phyloP scores from a whole-genome alignment of 108 stramenopile genomes.

The Conticribra guillardii region DNA sequence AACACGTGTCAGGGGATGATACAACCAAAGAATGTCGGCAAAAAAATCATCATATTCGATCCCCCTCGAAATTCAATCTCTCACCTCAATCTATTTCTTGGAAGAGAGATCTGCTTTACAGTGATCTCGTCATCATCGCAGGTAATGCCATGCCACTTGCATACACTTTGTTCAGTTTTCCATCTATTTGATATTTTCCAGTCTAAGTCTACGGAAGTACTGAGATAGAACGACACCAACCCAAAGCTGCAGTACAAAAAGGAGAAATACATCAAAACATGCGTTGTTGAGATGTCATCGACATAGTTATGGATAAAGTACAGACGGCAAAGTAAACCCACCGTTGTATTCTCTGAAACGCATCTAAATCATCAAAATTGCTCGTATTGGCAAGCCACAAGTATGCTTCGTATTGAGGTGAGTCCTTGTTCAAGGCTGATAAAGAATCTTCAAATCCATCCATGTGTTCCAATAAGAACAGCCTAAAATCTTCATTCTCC shows the following conservation, averaged over 20 bases:
- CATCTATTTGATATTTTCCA: conserved; percentile 35
- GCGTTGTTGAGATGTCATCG: background rate
- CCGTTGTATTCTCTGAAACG: conserved; percentile 30
- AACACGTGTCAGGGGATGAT: too few relatives aligned
- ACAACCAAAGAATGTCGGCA: background rate
- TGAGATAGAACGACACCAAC: conserved; percentile 27
- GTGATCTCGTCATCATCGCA: conserved; percentile 27
- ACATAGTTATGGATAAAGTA: background rate
- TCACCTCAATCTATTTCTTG: conserved; percentile 31
- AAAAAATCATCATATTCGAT: background rate
- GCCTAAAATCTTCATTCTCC: conserved; percentile 23
- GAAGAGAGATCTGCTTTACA: conserved; percentile 34
- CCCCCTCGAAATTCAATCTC: background rate
- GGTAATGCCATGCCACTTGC: conserved; percentile 38
- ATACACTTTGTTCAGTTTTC: conserved; percentile 34
- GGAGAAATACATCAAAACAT: background rate
- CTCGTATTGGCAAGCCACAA: conserved; percentile 30
- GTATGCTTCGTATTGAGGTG: conserved; percentile 30
- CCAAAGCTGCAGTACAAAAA: conserved; percentile 13
- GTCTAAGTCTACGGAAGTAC: conserved; percentile 19
- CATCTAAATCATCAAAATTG: conserved; percentile 17
- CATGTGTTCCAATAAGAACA: conserved; percentile 29
- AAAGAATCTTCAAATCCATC: conserved; percentile 26
- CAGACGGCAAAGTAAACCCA: background rate
- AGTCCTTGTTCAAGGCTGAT: conserved; percentile 3